Evolutionary conservation across 306 rosid genomes (phyloP).

Genomic region (Geum urbanum): DNA sequence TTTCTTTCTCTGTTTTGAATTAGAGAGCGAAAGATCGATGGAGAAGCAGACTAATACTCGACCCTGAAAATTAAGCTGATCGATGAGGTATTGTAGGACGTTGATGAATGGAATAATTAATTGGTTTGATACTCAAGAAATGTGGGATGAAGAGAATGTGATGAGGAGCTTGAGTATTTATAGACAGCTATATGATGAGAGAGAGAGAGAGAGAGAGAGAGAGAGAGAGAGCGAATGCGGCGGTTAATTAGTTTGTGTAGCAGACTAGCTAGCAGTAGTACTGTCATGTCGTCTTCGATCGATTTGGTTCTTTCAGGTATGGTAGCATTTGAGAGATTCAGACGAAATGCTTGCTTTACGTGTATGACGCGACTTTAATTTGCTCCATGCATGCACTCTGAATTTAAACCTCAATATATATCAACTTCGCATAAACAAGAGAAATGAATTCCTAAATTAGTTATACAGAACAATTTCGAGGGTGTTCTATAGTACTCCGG

Average conservation of each 20-base stretch:
- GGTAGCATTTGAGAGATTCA: conserved; percentile 16
- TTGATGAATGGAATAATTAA: not conserved
- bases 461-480: not conserved
- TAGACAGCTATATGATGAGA: not conserved
- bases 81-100: not conserved
- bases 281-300: not conserved
- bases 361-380: conserved; percentile 3
- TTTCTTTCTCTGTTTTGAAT: not conserved
- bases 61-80: not conserved
- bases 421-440: not conserved
- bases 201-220: no score
- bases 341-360: conserved; percentile 11
- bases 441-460: not conserved
- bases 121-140: not conserved
- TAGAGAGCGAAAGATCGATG: not conserved
- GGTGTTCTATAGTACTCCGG: no score
- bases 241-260: not conserved
- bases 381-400: conserved; percentile 1
- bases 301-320: conserved; percentile 12
- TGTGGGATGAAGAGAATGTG: not conserved
- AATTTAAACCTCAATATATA: not conserved
- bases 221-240: not conserved
- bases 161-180: not conserved
- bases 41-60: not conserved
- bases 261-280: not conserved